Base-by-base conservation (phyloP, 2,329 filamentous ascomycete genomes). In the Tolypocladium paradoxum region DNA sequence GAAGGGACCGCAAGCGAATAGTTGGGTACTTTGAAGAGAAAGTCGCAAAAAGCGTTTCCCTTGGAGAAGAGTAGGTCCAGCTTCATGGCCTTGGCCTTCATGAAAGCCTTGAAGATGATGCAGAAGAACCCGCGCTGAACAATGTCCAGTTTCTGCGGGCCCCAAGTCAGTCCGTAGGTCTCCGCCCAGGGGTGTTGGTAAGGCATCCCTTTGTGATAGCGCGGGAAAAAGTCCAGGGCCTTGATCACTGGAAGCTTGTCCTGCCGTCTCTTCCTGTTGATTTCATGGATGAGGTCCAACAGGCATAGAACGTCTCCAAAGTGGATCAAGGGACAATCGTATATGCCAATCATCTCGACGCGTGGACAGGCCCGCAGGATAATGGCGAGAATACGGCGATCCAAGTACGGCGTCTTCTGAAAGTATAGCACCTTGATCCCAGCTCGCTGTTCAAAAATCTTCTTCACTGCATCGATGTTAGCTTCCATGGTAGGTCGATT, bases 291-390 rank as follows among this genome's bases (percentile, higher is more conserved):
- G 2, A 71, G 54, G 50, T 72, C 68, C 1, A 72, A 56, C 0
- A 72, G 51, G 12, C 57, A 60, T 1, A 68, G 50, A 0, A 69
- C 52, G 24, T 72, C 69, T 11, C 67, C 69, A n/a, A 69, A 60
- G 31, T 70, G 65, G 5, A 72, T 56, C 1, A 71, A 53, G 0
- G 67, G 68, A 29, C 70, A 72, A 49, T 68, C 61, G 51, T 71
- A 72, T 2, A 72, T 58, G 2, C 70, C 68, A 16, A 72, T 1
- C 60, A 65, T 67, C 4, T 57, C 60, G 9, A 71, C 56, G 1
- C 64, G 52, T 0, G 64, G 66, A 35, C 64, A 68, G 1, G 60
- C 60, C 7, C 67, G 62, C 1, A 71, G 54, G 16, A 72, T 63
- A n/a, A 70, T 56, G 2, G 70, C 67, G 0, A 71, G 51, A 1